A percentile compares a stretch with the other conserved stretches of the same genome.
Evolutionary conservation across 2,329 filamentous ascomycete genomes (phyloP).

Genomic region (Colletotrichum sp.): DNA sequence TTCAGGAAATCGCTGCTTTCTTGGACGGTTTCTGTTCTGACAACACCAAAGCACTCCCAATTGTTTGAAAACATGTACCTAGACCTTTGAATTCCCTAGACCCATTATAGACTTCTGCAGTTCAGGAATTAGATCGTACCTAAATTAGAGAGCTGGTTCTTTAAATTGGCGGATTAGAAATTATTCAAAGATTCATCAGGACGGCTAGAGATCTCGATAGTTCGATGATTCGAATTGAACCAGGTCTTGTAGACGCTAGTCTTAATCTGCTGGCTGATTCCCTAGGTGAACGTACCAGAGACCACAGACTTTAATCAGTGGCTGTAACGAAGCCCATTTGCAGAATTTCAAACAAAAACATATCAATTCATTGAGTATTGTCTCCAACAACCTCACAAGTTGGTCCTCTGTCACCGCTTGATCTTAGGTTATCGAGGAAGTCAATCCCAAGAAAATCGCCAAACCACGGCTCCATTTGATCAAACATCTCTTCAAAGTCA

Average conservation of each 20-base stretch:
- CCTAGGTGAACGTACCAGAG: neutral
- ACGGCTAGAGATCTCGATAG: fast-evolving
- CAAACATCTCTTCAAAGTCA: neutral
- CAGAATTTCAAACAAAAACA: neutral
- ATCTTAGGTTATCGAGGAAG: neutral
- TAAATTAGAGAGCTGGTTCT: fast-evolving
- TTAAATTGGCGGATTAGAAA: fast-evolving
- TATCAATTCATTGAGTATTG: neutral
- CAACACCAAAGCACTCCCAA: neutral
- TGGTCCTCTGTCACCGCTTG: neutral
- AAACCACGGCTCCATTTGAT: neutral
- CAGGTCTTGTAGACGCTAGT: neutral
- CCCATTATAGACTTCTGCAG: neutral
- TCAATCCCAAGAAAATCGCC: neutral
- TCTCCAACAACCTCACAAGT: neutral
- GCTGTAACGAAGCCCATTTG: neutral
- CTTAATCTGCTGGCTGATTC: fast-evolving
- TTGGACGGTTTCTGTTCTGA: neutral
- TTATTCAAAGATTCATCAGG: fast-evolving
- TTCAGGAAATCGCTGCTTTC: neutral
- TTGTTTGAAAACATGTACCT: neutral
- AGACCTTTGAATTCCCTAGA: neutral
- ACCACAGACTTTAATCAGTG: neutral
- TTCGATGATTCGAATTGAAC: neutral
- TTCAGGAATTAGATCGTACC: fast-evolving